Evolutionary conservation across 1,284 basidiomycete genomes (phyloP).

Genomic region (Sporisorium iseilematis-ciliati): DNA sequence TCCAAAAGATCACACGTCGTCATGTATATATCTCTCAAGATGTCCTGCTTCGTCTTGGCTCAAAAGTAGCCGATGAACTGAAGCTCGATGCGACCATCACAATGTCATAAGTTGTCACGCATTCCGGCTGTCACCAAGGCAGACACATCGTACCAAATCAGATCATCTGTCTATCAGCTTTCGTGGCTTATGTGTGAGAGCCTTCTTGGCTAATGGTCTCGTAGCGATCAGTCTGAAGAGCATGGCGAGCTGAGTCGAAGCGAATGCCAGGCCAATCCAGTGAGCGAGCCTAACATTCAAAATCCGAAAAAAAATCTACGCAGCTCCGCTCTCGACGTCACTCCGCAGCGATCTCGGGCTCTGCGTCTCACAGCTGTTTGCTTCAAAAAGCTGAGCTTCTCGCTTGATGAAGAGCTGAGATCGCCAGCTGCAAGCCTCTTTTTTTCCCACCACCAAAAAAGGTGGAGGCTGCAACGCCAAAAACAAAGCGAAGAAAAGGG

Average conservation of each 20-base stretch:
- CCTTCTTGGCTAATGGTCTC: slow-evolving; percentile 1
- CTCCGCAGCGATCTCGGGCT: slow-evolving; percentile 32
- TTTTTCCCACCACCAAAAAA: not conserved
- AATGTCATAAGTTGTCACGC: too few relatives aligned
- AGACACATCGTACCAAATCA: too few relatives aligned
- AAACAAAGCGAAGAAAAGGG: slow-evolving; percentile 2
- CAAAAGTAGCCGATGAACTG: too few relatives aligned
- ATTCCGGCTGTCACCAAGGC: too few relatives aligned
- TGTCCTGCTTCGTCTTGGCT: too few relatives aligned
- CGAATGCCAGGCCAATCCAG: not conserved
- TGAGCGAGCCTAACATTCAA: not conserved
- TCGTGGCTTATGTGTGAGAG: not conserved
- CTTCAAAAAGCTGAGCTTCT: not conserved
- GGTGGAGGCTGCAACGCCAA: slow-evolving; percentile 18
- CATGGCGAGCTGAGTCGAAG: not conserved
- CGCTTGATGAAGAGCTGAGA: slow-evolving; percentile 5
- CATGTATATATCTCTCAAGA: too few relatives aligned
- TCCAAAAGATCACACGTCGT: not conserved
- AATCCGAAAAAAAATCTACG: not conserved
- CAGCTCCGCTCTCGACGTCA: slow-evolving; percentile 29
- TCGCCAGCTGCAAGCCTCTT: slow-evolving; percentile 26
- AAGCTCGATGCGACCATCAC: too few relatives aligned
- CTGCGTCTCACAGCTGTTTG: not conserved
- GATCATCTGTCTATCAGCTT: not conserved
- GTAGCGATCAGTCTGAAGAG: not conserved